Evolutionary conservation across 2,329 filamentous ascomycete genomes (phyloP), one percentile per base, ranked within the genome.

Genomic region (Diaporthe sp.): DNA sequence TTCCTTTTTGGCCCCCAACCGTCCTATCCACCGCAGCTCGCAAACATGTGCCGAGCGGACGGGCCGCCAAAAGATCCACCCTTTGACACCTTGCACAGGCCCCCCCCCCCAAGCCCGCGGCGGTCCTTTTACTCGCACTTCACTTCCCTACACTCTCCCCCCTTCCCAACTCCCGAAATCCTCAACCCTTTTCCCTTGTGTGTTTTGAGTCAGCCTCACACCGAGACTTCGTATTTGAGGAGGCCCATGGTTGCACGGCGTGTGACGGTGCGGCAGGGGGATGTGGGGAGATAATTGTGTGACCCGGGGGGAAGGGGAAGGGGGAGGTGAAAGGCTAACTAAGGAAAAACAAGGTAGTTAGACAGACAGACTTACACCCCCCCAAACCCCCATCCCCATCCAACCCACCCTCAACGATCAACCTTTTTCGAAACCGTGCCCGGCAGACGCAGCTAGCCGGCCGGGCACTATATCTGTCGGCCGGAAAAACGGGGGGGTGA

Each of bases 141-240:
- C 25, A 47, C 13, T 8, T 22, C 42, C 40, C 17, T 19, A n/a
- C 15, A 17, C 40, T 22, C 17, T 33, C 5, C 64, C 33, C 13
- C 45, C 30, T 1, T 3, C 33, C 33, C 64, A 67, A 54, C 64
- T 68, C 64, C 64, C 64, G 47, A 54, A 47, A 54, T 17, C 30
- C 61, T 50, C 22, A 25, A 50, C 30, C 45, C 30, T 12, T 25
- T 38, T 25, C 15, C 33, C 64, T 38, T 54, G 28, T 47, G 22
- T 38, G 33, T 54, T 54, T 28, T 54, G 47, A 35, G 33, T 54
- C 64, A 54, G 33, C 64, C 64, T 54, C 64, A 68, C 64, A 68
- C 64, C 64, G 47, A 68, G 33, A 68, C 64, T 68, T 68, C 64
- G 64, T 68, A 68, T 68, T 68, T 30, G 64, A 38, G 33, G 64